Conservation (phyloP, 768 basidiomycete species). For the Xerocomellus intermedius region DNA sequence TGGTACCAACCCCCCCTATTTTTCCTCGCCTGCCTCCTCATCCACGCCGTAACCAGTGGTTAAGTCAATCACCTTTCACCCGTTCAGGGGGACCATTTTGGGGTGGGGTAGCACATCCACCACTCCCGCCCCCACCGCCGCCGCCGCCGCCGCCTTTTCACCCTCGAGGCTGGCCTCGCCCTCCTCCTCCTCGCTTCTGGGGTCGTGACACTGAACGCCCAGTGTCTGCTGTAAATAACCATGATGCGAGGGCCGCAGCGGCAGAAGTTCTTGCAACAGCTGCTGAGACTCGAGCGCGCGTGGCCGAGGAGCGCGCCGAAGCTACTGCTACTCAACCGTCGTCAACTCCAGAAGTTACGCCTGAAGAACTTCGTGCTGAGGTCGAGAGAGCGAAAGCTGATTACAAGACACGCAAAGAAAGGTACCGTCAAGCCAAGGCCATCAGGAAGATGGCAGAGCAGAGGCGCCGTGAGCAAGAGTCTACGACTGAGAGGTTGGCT, state of each 20-base stretch:
- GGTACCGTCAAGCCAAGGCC: conserved; percentile 59
- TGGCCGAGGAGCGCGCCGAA: conserved; percentile 1
- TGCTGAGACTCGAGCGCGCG: conserved; percentile 13
- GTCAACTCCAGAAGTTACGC: neutral
- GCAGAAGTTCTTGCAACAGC: conserved; percentile 19
- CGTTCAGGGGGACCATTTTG: conserved; percentile 15
- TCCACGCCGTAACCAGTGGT: conserved; percentile 26
- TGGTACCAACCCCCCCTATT: conserved; percentile 13
- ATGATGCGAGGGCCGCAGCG: conserved; percentile 10
- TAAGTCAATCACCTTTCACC: conserved; percentile 10
- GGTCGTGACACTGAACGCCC: conserved; percentile 4
- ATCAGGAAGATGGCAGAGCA: conserved; percentile 42
- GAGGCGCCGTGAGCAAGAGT: conserved; percentile 17
- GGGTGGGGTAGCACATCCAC: conserved; percentile 17
- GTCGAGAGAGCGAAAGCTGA: conserved; percentile 64
- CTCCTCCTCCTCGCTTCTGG: conserved; percentile 24
- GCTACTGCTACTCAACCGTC: neutral
- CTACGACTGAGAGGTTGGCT: conserved; percentile 29
- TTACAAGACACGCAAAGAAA: conserved; percentile 71
- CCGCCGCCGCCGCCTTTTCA: neutral
- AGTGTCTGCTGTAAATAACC: neutral
- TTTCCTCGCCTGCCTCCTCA: conserved; percentile 19
- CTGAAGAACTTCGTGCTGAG: conserved; percentile 35
- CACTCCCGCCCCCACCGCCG: conserved; percentile 17
- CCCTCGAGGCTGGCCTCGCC: conserved; percentile 25